These are phyloP conservation scores for Kingdonia uniflora DNA, from an alignment of 164 flowering plant genomes.

Conservation along the genomic window DNA sequence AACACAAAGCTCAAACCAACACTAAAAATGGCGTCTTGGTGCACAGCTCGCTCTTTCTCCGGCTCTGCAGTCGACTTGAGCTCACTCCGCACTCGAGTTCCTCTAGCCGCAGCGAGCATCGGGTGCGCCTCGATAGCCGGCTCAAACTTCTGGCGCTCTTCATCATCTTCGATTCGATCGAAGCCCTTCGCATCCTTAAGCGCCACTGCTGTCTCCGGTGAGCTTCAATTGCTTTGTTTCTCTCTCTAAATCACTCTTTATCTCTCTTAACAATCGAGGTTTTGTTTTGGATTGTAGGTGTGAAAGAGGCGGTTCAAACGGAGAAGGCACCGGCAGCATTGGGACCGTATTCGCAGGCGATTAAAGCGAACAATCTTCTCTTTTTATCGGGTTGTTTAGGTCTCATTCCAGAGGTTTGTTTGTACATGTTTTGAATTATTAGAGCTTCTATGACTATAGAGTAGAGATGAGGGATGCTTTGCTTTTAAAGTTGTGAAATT, in stretches of 20 bases:
- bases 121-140: conserved; percentile 44
- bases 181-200: conserved; percentile 38
- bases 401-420: conserved; percentile 78
- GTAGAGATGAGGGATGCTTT: no score
- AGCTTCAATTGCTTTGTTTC: no score
- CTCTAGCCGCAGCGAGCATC: conserved; percentile 34
- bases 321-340: conserved; percentile 95
- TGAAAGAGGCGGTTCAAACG: conserved; percentile 71
- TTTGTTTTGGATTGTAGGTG: conserved; percentile 27
- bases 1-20: conserved; percentile 1
- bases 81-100: conserved; percentile 29
- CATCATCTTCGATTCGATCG: conserved; percentile 15
- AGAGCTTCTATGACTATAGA: no score
- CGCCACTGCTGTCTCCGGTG: conserved; percentile 29
- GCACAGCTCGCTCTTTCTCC: conserved; percentile 26
- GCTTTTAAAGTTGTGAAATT: no score
- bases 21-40: conserved; percentile 12
- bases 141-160: conserved; percentile 25
- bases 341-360: conserved; percentile 97
- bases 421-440: no score
- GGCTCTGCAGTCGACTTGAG: conserved; percentile 36
- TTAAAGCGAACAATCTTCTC: conserved; percentile 69
- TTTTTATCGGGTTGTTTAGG: conserved; percentile 90
- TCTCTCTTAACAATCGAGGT: no score
- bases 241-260: no score